A percentile compares a stretch with the other conserved stretches of the same genome.
Conservation (phyloP, 2,329 filamentous ascomycete genomes). For the Fusarium aywerte region DNA sequence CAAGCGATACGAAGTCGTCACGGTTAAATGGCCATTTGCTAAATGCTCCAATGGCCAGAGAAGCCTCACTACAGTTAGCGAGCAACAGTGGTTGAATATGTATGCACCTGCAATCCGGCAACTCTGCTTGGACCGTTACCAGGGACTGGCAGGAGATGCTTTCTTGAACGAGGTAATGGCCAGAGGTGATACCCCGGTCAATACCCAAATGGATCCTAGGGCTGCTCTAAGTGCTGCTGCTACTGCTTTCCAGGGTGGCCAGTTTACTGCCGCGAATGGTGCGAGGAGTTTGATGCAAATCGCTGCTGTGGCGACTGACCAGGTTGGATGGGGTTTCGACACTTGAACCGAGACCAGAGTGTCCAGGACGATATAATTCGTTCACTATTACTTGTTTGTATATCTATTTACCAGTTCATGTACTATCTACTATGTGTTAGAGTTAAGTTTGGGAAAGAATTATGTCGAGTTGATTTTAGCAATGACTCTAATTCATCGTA, state of each 20-base stretch:
- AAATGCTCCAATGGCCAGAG: slow-evolving; percentile 10
- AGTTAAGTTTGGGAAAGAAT: too few relatives aligned
- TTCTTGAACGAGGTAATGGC: slow-evolving; percentile 33
- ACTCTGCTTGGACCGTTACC: slow-evolving; percentile 36
- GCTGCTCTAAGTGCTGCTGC: slow-evolving; percentile 28
- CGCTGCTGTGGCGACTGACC: slow-evolving; percentile 23
- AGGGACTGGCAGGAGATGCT: slow-evolving; percentile 34
- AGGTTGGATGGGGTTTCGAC: slow-evolving; percentile 40
- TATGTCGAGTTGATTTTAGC: too few relatives aligned
- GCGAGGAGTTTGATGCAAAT: slow-evolving; percentile 32
- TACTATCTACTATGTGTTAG: too few relatives aligned
- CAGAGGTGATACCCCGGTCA: slow-evolving; percentile 1
- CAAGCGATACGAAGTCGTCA: slow-evolving; percentile 34
- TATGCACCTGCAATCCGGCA: slow-evolving; percentile 33
- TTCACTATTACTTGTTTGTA: too few relatives aligned
- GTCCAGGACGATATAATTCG: too few relatives aligned
- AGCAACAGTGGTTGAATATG: slow-evolving; percentile 26
- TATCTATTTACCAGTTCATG: too few relatives aligned
- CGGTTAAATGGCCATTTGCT: slow-evolving; percentile 34
- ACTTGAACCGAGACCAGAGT: too few relatives aligned
- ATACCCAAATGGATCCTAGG: slow-evolving; percentile 1
- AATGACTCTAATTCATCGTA: too few relatives aligned
- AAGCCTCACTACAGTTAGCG: slow-evolving; percentile 32
- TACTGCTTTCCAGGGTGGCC: slow-evolving; percentile 32
- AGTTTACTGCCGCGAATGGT: slow-evolving; percentile 13